Conservation (phyloP, 331 rosid species). For the Prunus yedoensis region DNA sequence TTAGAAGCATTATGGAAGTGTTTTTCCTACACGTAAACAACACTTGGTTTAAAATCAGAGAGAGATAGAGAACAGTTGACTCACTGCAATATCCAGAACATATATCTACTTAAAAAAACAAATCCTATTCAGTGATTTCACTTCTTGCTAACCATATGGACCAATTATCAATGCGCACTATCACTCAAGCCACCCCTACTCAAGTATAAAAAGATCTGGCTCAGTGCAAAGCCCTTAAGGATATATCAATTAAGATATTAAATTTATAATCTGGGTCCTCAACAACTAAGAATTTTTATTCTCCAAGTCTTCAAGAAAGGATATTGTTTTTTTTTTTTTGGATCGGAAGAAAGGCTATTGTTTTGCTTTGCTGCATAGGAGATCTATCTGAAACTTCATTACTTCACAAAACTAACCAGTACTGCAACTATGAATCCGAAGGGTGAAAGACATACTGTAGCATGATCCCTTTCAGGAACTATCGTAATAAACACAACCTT, state of each 20-base stretch:
- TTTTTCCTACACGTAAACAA: not conserved
- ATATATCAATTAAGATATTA: not conserved
- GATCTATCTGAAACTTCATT: conserved; percentile 2
- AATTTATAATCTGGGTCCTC: not conserved
- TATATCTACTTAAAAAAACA: not conserved
- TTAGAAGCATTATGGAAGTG: not conserved
- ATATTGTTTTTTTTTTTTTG: not conserved
- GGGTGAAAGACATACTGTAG: not conserved
- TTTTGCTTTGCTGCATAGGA: not conserved
- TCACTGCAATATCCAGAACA: not conserved
- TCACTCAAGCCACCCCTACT: not conserved
- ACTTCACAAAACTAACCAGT: not conserved
- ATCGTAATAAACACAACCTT: not conserved
- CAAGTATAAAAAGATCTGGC: not conserved
- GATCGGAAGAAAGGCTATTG: not conserved
- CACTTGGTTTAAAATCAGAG: not conserved
- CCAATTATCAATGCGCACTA: not conserved
- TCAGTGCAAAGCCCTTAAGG: not conserved
- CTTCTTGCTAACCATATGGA: not conserved
- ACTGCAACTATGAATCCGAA: not conserved
- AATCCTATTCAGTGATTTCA: not conserved
- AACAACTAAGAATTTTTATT: not conserved
- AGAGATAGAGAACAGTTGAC: not conserved
- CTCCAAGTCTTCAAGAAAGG: not conserved
- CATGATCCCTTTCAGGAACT: not conserved